Conservation (phyloP, 192 early-diverging fungal species). For the Gorgonomyces haynaldii region DNA sequence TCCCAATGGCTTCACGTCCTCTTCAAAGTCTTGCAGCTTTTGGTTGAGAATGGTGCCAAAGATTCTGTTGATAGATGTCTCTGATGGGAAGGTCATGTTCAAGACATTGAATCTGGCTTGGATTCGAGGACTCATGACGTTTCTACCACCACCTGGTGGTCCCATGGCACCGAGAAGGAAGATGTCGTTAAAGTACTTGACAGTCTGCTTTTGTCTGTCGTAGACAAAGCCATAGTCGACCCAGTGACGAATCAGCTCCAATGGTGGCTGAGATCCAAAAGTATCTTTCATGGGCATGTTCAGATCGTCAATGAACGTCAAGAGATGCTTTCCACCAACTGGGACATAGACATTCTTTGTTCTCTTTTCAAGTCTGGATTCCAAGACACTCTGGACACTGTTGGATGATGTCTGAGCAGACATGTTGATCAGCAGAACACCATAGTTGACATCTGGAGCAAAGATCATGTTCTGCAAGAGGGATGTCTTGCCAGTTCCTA, state of each 20-base stretch:
- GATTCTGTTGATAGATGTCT: slow-evolving; percentile 33
- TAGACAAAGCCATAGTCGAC: slow-evolving; percentile 49
- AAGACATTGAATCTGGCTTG: slow-evolving; percentile 44
- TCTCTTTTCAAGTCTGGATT: slow-evolving; percentile 44
- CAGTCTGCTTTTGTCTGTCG: slow-evolving; percentile 42
- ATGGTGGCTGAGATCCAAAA: slow-evolving; percentile 49
- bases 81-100: slow-evolving; percentile 46
- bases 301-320: slow-evolving; percentile 47
- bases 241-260: slow-evolving; percentile 44
- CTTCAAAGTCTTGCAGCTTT: slow-evolving; percentile 42
- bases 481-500: slow-evolving; percentile 49
- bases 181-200: slow-evolving; percentile 43
- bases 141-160: slow-evolving; percentile 49
- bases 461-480: slow-evolving; percentile 39
- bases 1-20: slow-evolving; percentile 41
- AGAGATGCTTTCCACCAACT: slow-evolving; percentile 39
- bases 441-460: slow-evolving; percentile 21
- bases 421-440: slow-evolving; percentile 37
- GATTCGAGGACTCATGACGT: slow-evolving; percentile 36
- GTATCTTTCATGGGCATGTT: slow-evolving; percentile 55
- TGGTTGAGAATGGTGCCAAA: slow-evolving; percentile 46
- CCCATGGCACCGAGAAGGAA: slow-evolving; percentile 41
- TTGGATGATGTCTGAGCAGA: slow-evolving; percentile 45
- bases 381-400: slow-evolving; percentile 39
- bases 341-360: slow-evolving; percentile 53